Evolutionary conservation across 177 flowering plant species (phyloP), one percentile per base, ranked within the genome.

Genomic region (Vitis hybrid): DNA sequence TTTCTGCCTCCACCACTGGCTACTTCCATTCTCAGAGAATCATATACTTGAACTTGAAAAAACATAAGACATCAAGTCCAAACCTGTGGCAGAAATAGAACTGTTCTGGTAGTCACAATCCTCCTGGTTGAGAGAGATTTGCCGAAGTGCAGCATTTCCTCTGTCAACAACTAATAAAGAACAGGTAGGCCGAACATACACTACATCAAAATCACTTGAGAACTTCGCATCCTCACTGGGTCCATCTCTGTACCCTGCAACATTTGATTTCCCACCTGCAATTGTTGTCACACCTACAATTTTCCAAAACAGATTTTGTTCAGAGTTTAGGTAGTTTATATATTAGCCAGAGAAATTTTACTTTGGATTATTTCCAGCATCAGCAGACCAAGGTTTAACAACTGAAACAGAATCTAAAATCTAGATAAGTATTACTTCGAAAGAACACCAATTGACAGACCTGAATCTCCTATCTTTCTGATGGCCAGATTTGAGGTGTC

Each of bases 61-160:
- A 41, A 8, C 46, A 41, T 41, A 6, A 41, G 46, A 41, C 46
- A 41, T 41, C 46, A 41, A 41, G 9, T 63, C 41, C 61, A 72
- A 73, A 95, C 97, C 98, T 88, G 92, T 72, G 52, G 81, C 13
- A 53, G 96, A 78, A 76, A 88, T 78, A 35, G 97, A 87, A 79
- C 80, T 81, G 72, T 81, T 51, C 66, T 89, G 88, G 58, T 81
- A 77, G 77, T 90, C 89, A 77, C 99, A 95, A 63, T 96, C 99
- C 66, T 96, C 97, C 76, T 84, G 84, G 66, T 83, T 79, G 61
- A 96, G 95, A 70, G 90, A 79, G 71, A 96, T 96, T 82, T 93
- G 97, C 24, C 99, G 87, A 72, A 96, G 92, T 54, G 99, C 99
- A 72, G 99, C 99, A 85, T 96, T 93, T 68, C 99, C 99, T 82